phyloP scores from a whole-genome alignment of 768 basidiomycete genomes.

The Exsudoporus frostii region DNA sequence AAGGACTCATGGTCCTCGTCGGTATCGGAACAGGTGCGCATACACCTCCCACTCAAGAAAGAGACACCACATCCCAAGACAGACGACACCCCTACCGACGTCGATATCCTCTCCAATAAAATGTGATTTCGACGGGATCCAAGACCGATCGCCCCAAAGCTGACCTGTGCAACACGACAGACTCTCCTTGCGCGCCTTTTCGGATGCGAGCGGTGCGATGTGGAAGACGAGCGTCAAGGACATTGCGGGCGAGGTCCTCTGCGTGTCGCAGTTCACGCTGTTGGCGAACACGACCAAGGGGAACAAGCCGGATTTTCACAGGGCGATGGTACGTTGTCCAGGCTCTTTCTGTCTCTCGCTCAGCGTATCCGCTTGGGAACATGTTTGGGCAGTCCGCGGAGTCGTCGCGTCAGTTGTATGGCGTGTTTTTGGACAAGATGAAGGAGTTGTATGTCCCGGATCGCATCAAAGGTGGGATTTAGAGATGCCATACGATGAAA shows the following conservation, averaged over 20 bases:
- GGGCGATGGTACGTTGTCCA: conserved; percentile 69
- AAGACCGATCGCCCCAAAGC: background rate
- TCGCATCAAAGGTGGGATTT: conserved; percentile 68
- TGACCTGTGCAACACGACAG: conserved; percentile 35
- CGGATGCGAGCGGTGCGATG: conserved; percentile 57
- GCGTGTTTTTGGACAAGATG: conserved; percentile 67
- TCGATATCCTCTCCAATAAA: conserved; percentile 73
- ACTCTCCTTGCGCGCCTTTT: conserved; percentile 70
- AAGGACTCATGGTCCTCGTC: conserved; percentile 86
- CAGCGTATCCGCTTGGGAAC: background rate
- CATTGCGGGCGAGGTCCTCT: conserved; percentile 85
- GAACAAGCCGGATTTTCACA: conserved; percentile 89
- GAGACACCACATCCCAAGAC: conserved; percentile 24
- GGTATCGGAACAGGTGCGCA: conserved; percentile 78
- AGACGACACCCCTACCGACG: conserved; percentile 83
- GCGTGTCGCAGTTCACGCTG: conserved; percentile 93
- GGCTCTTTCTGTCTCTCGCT: background rate
- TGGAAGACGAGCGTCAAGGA: conserved; percentile 92
- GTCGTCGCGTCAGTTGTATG: conserved; percentile 66
- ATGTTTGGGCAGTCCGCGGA: conserved; percentile 53
- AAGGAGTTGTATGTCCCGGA: conserved; percentile 63
- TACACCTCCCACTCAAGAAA: background rate
- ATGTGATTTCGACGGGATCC: conserved; percentile 48
- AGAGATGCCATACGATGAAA: background rate
- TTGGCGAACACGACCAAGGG: conserved; percentile 86